phyloP scores from a whole-genome alignment of 495 filamentous ascomycete genomes.

The Xylaria cubensis region DNA sequence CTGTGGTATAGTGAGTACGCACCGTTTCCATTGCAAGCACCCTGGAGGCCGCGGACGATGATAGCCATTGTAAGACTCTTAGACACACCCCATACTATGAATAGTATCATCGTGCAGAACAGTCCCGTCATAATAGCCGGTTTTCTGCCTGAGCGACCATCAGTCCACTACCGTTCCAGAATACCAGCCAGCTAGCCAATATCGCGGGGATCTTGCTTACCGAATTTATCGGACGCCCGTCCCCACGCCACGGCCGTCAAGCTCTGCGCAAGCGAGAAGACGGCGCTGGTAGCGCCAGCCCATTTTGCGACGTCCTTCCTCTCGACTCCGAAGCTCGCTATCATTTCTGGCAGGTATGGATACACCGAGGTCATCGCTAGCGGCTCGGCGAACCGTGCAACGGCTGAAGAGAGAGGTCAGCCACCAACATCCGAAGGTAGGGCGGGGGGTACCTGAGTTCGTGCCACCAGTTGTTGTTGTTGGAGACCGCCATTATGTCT shows the following conservation, averaged over 20 bases:
- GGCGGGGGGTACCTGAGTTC: slow-evolving; percentile 10
- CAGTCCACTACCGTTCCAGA: not conserved
- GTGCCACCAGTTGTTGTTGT: not conserved
- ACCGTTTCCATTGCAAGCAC: slow-evolving; percentile 71
- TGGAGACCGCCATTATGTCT: not conserved
- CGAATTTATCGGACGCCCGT: slow-evolving; percentile 72
- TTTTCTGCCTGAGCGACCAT: slow-evolving; percentile 61
- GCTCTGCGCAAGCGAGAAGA: slow-evolving; percentile 76
- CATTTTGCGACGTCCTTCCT: slow-evolving; percentile 76
- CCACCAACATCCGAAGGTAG: slow-evolving; percentile 11
- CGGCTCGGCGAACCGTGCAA: slow-evolving; percentile 85
- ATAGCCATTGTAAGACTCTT: slow-evolving; percentile 75
- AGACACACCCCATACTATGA: slow-evolving; percentile 79
- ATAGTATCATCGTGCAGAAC: slow-evolving; percentile 73
- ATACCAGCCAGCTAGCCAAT: not conserved
- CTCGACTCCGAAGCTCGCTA: slow-evolving; percentile 76
- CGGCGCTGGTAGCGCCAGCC: slow-evolving; percentile 73
- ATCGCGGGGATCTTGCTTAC: slow-evolving; percentile 1
- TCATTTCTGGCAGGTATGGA: slow-evolving; percentile 92
- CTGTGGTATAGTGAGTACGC: slow-evolving; percentile 27
- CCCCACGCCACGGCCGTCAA: slow-evolving; percentile 81
- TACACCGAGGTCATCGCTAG: slow-evolving; percentile 83
- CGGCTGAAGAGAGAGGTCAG: slow-evolving; percentile 55
- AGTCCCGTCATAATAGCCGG: slow-evolving; percentile 74
- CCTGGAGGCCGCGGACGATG: slow-evolving; percentile 68